Base-by-base conservation (phyloP, 2,329 filamentous ascomycete species). In the Penicillium sp. region DNA sequence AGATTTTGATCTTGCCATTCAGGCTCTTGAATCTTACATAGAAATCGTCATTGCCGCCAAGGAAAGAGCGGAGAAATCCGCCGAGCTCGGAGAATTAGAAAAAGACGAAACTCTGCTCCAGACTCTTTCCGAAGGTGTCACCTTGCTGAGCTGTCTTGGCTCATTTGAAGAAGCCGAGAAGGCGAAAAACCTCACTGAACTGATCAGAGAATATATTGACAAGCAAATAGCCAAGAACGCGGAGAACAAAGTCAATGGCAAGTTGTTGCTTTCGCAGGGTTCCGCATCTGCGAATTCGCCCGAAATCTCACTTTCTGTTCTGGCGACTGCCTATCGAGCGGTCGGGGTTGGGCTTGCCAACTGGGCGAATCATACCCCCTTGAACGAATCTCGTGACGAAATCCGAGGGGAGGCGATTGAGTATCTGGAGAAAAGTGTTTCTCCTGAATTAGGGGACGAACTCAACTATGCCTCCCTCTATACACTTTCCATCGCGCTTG, bases 1-100 rank as follows among this genome's bases (percentile, higher is more conserved):
- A 6, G 90, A 98, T 52, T 96, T 95, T 50, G 86, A 95, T 39
- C 70, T 96, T 32, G 89, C 89, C 1, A 81, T 94, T 61, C 88
- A 88, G 57, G 85, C 92, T 0, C 85, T 95, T 46, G 84, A 94
- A 60, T 89, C 89, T 0, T 98, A 96, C 61, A 71, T 94, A 25
- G 85, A 93, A 37, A 85, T 98, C 47, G 78, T 95, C 38, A 83
- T 82, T 45, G 84, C 84, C 57, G 87, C 83, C 39, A 94, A 90
- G 65, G 85, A 86, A 13, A 77, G 89, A 27, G 80, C 87, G 2
- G 80, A 85, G 52, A 93, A 94, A 65, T 70, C 70, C 15, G 74
- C 60, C 1, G 53, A 65, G n/a, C 59, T 54, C 11, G 82, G 85
- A 2, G 77, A 86, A 49, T 71, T 95, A 17, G 92, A 98, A 53